Base-by-base conservation (phyloP, 2,329 filamentous ascomycete genomes). In the Colletotrichum sp. region DNA sequence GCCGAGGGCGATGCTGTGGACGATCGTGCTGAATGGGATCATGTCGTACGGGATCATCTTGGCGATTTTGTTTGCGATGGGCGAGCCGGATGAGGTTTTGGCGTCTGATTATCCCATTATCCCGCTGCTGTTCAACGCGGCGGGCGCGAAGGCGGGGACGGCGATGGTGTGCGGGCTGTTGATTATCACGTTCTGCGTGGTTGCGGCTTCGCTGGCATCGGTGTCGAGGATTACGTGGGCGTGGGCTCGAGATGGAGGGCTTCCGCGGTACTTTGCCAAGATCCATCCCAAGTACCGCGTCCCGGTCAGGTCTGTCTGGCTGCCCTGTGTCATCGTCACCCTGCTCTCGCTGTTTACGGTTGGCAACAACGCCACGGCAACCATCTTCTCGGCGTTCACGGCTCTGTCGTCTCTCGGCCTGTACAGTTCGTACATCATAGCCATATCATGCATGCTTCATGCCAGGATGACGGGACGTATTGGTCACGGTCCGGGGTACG, bases 151-250 rank as follows among this genome's bases (percentile, higher is more conserved):
- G 10, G 73, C 73, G 8, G 73, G 73, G 6, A 75, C 73, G 25
- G 73, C 73, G 15, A 75, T 75, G 73, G 73, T 75, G 18, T 72
- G 70, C 22, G 73, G 73, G 1, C 58, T 78, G 72, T 71, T 81
- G 58, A 58, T 74, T 32, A 66, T 72, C 36, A 60, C 61, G 7
- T 56, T 73, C 28, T 71, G 71, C 77, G 69, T 80, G 48, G 80
- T 83, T 77, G 84, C 85, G 27, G 79, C 80, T 74, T 87, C 85
- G 16, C 80, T 81, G n/a, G 82, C 80, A 60, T 83, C 83, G 13
- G 80, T 79, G 27, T 75, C 73, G 8, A 52, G 73, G 8, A 75
- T 75, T 27, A 73, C 62, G 0, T 75, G 73, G 73, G 73, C 73
- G 13, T 75, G 73, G 73, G 73, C 73, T 4, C 70, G 73, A 22